Percentiles rank a stretch among this genome's conserved stretches.
Evolutionary conservation across 176 grass and related monocot species (phyloP).

Genomic region (Oropetium thomaeum): DNA sequence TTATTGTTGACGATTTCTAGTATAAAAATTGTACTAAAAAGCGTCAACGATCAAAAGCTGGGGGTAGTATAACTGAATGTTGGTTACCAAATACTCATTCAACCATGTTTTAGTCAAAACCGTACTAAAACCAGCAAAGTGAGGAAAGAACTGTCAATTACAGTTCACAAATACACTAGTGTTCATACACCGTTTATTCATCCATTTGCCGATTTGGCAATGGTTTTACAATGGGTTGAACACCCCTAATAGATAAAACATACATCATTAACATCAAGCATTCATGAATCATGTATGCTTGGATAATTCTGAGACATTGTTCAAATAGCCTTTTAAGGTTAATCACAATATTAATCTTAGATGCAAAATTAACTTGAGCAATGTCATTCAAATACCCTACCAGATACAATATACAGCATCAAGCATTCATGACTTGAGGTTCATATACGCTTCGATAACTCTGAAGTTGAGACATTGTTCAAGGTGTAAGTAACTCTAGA

Average conservation of each 20-base stretch:
- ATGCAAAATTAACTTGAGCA: too few relatives aligned
- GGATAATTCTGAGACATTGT: neutral
- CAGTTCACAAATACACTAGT: neutral
- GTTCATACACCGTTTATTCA: neutral
- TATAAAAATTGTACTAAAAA: too few relatives aligned
- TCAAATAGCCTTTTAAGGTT: too few relatives aligned
- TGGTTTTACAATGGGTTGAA: too few relatives aligned
- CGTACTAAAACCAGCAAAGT: neutral
- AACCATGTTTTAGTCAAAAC: neutral
- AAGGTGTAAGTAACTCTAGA: neutral
- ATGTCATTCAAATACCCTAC: too few relatives aligned
- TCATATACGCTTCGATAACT: neutral
- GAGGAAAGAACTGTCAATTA: neutral
- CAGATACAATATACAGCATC: slow-evolving; percentile 11
- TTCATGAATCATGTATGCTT: too few relatives aligned
- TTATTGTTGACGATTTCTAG: too few relatives aligned
- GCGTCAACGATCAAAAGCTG: too few relatives aligned
- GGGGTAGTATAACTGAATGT: neutral
- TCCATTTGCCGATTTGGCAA: too few relatives aligned
- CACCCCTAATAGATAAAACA: too few relatives aligned
- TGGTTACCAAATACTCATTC: neutral
- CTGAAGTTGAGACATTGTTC: neutral
- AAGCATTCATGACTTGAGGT: neutral
- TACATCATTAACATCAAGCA: too few relatives aligned
- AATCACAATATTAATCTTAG: too few relatives aligned